Evolutionary conservation across 2,329 filamentous ascomycete species (phyloP).

Genomic region (Cryphonectria carpinicola): DNA sequence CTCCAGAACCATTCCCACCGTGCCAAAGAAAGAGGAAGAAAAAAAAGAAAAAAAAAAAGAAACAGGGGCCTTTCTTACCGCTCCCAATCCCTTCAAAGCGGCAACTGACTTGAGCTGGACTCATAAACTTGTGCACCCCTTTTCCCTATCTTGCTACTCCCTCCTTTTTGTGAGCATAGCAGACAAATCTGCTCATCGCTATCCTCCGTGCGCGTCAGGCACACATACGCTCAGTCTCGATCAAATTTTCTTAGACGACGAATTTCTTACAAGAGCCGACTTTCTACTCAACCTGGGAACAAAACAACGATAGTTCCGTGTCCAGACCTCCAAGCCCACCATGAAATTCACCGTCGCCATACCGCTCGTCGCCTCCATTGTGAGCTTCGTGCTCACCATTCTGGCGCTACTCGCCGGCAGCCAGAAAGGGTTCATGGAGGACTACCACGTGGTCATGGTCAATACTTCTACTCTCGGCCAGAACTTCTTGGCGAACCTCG

Average conservation of each 20-base stretch:
- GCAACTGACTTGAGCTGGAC: constrained; percentile 6
- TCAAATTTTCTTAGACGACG: background rate
- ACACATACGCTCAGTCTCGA: background rate
- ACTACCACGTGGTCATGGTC: constrained; percentile 46
- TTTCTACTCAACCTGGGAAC: background rate
- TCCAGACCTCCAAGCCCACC: background rate
- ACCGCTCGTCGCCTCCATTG: constrained; percentile 40
- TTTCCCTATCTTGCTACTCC: constrained; percentile 14
- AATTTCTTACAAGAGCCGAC: no score
- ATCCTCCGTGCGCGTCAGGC: background rate
- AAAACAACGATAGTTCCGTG: background rate
- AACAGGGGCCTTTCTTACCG: background rate
- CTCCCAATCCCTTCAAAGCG: background rate
- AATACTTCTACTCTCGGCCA: constrained; percentile 48
- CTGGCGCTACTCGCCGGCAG: constrained; percentile 45
- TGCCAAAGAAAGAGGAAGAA: no score
- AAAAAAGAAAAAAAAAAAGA: no score
- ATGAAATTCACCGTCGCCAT: constrained; percentile 32
- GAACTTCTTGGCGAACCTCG: constrained; percentile 38
- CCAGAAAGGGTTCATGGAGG: constrained; percentile 41
- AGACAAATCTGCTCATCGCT: background rate
- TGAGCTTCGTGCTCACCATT: constrained; percentile 43
- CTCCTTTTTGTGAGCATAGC: background rate
- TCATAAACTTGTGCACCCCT: background rate
- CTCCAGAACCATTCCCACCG: background rate